Base-by-base conservation (phyloP, 2,329 filamentous ascomycete species). In the Ceratocystiopsis brevicomis region DNA sequence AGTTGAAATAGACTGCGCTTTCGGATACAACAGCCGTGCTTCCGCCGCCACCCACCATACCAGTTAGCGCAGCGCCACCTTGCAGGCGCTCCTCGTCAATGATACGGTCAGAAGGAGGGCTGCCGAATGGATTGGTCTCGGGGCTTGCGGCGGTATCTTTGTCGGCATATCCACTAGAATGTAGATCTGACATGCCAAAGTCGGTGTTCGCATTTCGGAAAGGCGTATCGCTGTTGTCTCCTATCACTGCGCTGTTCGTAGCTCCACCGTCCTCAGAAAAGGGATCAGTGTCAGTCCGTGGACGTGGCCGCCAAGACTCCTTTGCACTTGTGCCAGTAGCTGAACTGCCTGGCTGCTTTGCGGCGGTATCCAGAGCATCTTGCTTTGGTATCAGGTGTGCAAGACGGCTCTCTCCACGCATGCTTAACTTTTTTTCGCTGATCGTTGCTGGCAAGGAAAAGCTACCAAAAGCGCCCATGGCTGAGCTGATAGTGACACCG, bases 91-190 rank as follows among this genome's bases (percentile, higher is more conserved):
- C 55, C 41, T 63, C 63, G 9, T 69, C 66, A 13, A 66, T 62
- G 33, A 65, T 66, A 38, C 39, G 39, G 21, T 86, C 81, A 35
- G 79, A 81, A 9, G 81, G 76, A 3, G 90, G 90, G 57, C 88
- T 96, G 50, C 87, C 83, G 57, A 90, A 98, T 2, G 90, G 90
- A 56, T 98, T 98, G 3, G 90, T 96, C 54, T 93, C 84, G 0
- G 90, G 90, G 57, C 88, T 96, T 55, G 84, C 73, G 0, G 82
- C 80, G 46, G 85, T 82, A 50, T 78, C 67, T n/a, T 67, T 66
- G 38, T 75, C 69, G 35, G 73, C 68, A 40, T 76, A 66, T 41
- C 68, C 68, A 59, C 56, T 75, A 55, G 65, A 67, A 60, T 61
- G 71, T 52, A 71, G 65, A 52, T 72, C 71, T 14, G 71, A 63